Base-by-base conservation (phyloP, 257 asterid genomes). In the Primulina eburnea region DNA sequence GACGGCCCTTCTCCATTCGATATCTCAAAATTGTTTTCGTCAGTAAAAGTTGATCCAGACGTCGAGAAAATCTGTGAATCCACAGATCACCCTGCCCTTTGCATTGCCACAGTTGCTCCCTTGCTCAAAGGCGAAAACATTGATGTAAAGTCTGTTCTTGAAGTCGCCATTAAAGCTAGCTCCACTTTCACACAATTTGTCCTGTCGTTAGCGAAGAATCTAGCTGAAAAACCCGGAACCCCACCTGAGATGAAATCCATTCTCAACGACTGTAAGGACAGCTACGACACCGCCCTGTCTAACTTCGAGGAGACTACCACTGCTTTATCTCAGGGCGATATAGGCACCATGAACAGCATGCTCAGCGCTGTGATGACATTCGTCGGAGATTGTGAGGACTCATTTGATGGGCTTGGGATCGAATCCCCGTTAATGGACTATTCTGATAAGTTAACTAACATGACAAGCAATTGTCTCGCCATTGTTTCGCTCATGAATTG, bases 401-500 rank as follows among this genome's bases (percentile, higher is more conserved):
- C 21, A 53, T 70, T 84, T 29, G 4, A 70, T 0, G 68, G 65
- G 59, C 30, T 66, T 34, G 55, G 47, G n/a, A 4, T 63, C 0
- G 70, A 69, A 18, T 78, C 77, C 7, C 84, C 82, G 0, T 2
- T 84, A 10, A 10, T 69, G 4, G 33, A 12, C 0, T 29, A 75
- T 24, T 71, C 80, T 2, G 74, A 59, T 0, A 86, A 37, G 79
- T 70, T 88, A 77, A 71, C 65, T 1, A 71, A 78, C 43, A 87
- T 87, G 92, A 74, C 90, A 4, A 82, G 83, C 80, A 84, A 82
- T 30, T 78, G 80, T 63, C 78, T 84, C 50, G 85, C 92, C 6
- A 77, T 88, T 9, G 57, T 73, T 55, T n/a, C 70, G 0, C 81
- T 50, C 26, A 33, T 77, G 60, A 56, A 59, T 21, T 79, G 76